Evolutionary conservation across 2,329 filamentous ascomycete genomes (phyloP).

Genomic region (Scolecobasidium constrictum): DNA sequence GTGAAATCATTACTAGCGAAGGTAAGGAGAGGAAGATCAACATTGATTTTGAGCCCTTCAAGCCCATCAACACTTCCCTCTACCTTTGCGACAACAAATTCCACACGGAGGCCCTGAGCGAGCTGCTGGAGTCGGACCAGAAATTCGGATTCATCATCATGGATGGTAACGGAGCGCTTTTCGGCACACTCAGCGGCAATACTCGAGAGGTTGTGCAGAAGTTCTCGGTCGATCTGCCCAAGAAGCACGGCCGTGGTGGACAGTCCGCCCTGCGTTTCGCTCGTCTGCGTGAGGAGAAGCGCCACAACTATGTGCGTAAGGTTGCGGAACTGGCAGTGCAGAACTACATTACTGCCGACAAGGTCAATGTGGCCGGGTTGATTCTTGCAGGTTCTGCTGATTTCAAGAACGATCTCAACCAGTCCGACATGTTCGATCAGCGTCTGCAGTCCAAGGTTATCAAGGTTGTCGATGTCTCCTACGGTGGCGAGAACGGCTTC

Average conservation of each 20-base stretch:
- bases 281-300: conserved; percentile 98
- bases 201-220: conserved; percentile 96
- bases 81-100: conserved; percentile 99
- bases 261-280: conserved; percentile 99
- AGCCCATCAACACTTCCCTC: conserved; percentile 98
- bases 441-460: conserved; percentile 92
- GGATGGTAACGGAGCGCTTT: conserved; percentile 97
- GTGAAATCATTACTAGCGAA: conserved; percentile 98
- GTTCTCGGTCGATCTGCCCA: conserved; percentile 95
- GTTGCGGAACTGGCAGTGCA: conserved; percentile 96
- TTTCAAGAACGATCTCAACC: conserved; percentile 99
- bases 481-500: conserved; percentile 98
- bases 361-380: conserved; percentile 92
- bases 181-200: conserved; percentile 93
- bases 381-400: conserved; percentile 95
- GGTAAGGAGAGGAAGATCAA: conserved; percentile 99
- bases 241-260: conserved; percentile 99
- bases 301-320: conserved; percentile 99
- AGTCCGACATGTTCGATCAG: conserved; percentile 92
- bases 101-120: conserved; percentile 92
- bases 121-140: conserved; percentile 96
- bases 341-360: conserved; percentile 97
- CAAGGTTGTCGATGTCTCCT: conserved; percentile 98
- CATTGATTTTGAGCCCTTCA: conserved; percentile 99
- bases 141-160: conserved; percentile 99